Conservation (phyloP, 2,329 filamentous ascomycete species). For the Endoconidiophora laricicola region DNA sequence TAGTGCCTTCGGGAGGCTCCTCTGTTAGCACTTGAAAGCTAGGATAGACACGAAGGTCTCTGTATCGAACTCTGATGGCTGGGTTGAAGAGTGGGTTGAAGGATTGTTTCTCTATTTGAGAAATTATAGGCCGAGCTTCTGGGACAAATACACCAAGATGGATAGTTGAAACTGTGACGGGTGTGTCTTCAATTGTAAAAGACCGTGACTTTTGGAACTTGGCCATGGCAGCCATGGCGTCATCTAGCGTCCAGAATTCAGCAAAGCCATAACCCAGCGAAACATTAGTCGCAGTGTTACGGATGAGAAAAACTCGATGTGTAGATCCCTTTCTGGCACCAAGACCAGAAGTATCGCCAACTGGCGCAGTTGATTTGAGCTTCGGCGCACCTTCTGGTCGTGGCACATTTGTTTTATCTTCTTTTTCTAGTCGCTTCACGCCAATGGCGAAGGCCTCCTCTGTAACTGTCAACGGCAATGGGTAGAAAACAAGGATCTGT, state of each 20-base stretch:
- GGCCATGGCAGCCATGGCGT: conserved; percentile 56
- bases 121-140: conserved; percentile 40
- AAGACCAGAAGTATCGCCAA: conserved; percentile 38
- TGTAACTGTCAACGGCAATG: conserved; percentile 50
- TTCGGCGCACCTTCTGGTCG: conserved; percentile 29
- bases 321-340: conserved; percentile 62
- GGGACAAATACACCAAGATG: conserved; percentile 76
- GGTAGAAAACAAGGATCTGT: conserved; percentile 60
- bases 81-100: conserved; percentile 57
- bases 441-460: conserved; percentile 59
- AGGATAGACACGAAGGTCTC: conserved; percentile 58
- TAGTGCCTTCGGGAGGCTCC: conserved; percentile 18
- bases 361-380: conserved; percentile 42
- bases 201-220: conserved; percentile 57
- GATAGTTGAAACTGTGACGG: conserved; percentile 56
- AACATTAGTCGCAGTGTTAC: conserved; percentile 52
- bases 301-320: conserved; percentile 58
- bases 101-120: conserved; percentile 43
- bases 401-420: conserved; percentile 24
- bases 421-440: conserved; percentile 53
- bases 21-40: conserved; percentile 45
- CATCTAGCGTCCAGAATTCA: conserved; percentile 61
- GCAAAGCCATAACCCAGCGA: conserved; percentile 73
- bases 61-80: conserved; percentile 53
- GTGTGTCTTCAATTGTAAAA: conserved; percentile 61